A percentile compares a stretch with the other conserved stretches of the same genome.
Conservation (phyloP, 352 stramenopile species). For the Pythium myriotylum region DNA sequence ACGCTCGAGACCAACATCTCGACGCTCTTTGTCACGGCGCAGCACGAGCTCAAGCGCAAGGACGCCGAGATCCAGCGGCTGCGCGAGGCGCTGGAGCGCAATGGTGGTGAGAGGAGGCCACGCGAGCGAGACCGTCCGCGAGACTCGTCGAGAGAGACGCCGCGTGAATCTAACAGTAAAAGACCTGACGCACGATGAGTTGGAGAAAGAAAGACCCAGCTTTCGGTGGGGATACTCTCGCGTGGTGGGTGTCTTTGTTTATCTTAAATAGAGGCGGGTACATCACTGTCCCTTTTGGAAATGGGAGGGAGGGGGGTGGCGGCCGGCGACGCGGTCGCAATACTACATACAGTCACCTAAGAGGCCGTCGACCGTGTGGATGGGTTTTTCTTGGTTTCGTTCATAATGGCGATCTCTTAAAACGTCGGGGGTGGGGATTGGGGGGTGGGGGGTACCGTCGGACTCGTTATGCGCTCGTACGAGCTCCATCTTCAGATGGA, state of each 20-base stretch:
- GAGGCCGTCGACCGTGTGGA: background rate
- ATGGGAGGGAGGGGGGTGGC: background rate
- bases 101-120: constrained; percentile 8
- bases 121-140: background rate
- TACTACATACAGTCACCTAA: constrained; percentile 1
- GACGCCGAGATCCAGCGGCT: constrained; percentile 77
- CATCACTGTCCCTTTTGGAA: constrained; percentile 8
- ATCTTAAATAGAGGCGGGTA: constrained; percentile 33
- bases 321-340: background rate
- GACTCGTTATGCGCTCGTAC: constrained; percentile 18
- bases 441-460: too few species aligned
- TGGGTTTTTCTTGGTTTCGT: background rate
- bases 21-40: constrained; percentile 69
- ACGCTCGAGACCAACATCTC: constrained; percentile 77
- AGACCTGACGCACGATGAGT: background rate
- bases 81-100: constrained; percentile 44
- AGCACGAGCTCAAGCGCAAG: constrained; percentile 79
- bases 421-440: too few species aligned
- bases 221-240: background rate
- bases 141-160: background rate
- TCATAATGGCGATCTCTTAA: background rate
- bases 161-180: constrained; percentile 3
- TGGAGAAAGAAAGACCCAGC: background rate
- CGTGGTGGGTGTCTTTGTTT: constrained; percentile 14
- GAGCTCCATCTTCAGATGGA: constrained; percentile 36